A percentile compares a stretch with the other conserved stretches of the same genome.
Evolutionary conservation across 1,139 yeast genomes (phyloP).

Genomic region (Ogataea hybrid): DNA sequence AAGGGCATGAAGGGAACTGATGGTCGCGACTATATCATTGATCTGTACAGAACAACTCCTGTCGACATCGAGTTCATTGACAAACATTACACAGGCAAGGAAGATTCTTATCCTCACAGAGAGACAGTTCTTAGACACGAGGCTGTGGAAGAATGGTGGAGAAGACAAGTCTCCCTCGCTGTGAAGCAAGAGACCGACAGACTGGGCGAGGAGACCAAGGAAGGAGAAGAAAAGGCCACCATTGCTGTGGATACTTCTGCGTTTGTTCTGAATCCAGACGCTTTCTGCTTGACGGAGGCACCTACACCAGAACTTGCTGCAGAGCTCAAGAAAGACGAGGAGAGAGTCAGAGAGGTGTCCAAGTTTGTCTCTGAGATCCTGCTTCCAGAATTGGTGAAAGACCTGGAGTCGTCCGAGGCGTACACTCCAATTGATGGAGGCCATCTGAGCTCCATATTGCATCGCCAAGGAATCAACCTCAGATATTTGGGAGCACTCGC

Average conservation of each 20-base stretch:
- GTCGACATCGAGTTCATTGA: constrained; percentile 77
- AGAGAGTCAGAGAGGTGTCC: constrained; percentile 66
- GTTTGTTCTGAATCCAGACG: constrained; percentile 76
- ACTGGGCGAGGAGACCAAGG: constrained; percentile 40
- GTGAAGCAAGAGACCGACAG: constrained; percentile 49
- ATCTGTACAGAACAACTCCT: constrained; percentile 81
- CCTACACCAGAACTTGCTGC: constrained; percentile 38
- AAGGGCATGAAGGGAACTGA: constrained; percentile 89
- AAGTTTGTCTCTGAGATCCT: constrained; percentile 56
- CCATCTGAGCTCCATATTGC: constrained; percentile 68
- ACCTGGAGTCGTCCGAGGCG: constrained; percentile 45
- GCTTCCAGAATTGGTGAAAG: constrained; percentile 63
- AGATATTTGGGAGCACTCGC: constrained; percentile 79
- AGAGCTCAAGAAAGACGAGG: constrained; percentile 49
- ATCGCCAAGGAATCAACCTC: constrained; percentile 80
- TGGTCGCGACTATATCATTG: constrained; percentile 80
- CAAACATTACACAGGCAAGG: constrained; percentile 41
- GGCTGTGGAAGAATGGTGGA: constrained; percentile 91
- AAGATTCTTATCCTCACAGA: constrained; percentile 71
- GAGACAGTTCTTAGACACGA: constrained; percentile 81
- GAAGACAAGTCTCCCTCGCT: constrained; percentile 57
- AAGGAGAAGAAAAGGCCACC: constrained; percentile 39
- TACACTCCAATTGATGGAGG: constrained; percentile 63
- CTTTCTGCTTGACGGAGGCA: constrained; percentile 47
- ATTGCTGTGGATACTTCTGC: constrained; percentile 56